Evolutionary conservation across 768 basidiomycete species (phyloP).

Genomic region (Boletales sp.): DNA sequence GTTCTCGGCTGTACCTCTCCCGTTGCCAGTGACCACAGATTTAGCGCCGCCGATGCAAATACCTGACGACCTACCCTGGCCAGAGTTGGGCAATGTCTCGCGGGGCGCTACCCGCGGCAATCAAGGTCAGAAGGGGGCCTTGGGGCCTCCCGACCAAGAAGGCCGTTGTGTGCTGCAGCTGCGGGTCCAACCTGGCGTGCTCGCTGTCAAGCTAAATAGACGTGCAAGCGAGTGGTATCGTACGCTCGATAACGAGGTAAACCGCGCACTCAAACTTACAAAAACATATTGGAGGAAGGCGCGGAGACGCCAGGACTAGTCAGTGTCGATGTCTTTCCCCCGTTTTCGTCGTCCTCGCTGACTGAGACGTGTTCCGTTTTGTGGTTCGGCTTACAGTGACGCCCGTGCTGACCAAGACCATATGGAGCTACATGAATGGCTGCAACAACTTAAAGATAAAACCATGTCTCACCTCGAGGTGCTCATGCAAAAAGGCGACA

Average conservation of each 20-base stretch:
- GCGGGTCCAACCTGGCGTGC: conserved; percentile 78
- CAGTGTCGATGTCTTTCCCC: conserved; percentile 7
- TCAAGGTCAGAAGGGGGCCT: conserved; percentile 80
- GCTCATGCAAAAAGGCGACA: conserved; percentile 85
- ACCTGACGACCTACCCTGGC: conserved; percentile 79
- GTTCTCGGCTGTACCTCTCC: conserved; percentile 12
- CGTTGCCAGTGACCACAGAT: conserved; percentile 9
- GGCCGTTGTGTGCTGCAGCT: conserved; percentile 78
- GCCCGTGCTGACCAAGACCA: conserved; percentile 83
- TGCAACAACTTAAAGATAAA: conserved; percentile 84
- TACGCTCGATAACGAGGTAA: conserved; percentile 73
- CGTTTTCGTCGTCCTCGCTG: conserved; percentile 1
- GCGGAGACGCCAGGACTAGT: conserved; percentile 73
- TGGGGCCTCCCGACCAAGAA: conserved; percentile 67
- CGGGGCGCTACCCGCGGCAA: conserved; percentile 81
- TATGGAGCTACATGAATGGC: conserved; percentile 86
- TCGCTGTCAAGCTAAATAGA: conserved; percentile 69
- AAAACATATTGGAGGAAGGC: conserved; percentile 86
- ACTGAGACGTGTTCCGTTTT: conserved; percentile 2
- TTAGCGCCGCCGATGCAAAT: conserved; percentile 35
- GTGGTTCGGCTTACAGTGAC: conserved; percentile 35
- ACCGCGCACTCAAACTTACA: conserved; percentile 75
- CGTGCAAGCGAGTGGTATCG: conserved; percentile 84
- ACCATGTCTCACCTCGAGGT: conserved; percentile 85
- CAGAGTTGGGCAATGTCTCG: conserved; percentile 81